A percentile compares a stretch with the other conserved stretches of the same genome.
These are phyloP conservation scores for Gynochthodes officinalis DNA, from an alignment of 257 asterid species.

Conservation along the genomic window DNA sequence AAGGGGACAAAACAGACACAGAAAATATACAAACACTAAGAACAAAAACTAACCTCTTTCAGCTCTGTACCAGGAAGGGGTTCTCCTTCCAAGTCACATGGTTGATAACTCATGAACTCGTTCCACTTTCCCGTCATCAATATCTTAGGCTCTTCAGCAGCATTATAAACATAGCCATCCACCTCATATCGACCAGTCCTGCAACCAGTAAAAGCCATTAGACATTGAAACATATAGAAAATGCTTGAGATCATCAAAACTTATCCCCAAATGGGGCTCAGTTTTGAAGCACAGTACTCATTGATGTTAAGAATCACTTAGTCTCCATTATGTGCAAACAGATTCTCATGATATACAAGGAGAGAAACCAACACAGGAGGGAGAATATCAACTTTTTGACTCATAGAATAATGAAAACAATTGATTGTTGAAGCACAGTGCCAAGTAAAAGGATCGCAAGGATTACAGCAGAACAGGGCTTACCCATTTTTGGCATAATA, in stretches of 20 bases:
- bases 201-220: constrained; percentile 17
- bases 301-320: neutral
- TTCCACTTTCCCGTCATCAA: constrained; percentile 99
- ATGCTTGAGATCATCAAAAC: neutral
- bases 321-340: neutral
- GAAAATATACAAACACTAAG: no score
- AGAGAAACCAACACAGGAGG: neutral
- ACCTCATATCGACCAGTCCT: constrained; percentile 97
- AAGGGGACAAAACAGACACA: neutral
- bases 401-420: neutral
- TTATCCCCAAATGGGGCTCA: neutral
- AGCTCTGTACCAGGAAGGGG: constrained; percentile 84
- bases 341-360: neutral
- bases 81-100: constrained; percentile 94
- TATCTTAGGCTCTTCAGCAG: constrained; percentile 88
- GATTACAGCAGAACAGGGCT: neutral
- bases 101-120: constrained; percentile 83
- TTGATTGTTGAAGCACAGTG: neutral
- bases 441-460: neutral
- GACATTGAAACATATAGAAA: neutral
- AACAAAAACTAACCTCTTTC: constrained; percentile 65
- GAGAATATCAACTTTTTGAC: neutral
- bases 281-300: neutral
- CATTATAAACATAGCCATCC: constrained; percentile 93
- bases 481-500: neutral